phyloP scores from a whole-genome alignment of 129 eudicot species.

The Artemisia annua region DNA sequence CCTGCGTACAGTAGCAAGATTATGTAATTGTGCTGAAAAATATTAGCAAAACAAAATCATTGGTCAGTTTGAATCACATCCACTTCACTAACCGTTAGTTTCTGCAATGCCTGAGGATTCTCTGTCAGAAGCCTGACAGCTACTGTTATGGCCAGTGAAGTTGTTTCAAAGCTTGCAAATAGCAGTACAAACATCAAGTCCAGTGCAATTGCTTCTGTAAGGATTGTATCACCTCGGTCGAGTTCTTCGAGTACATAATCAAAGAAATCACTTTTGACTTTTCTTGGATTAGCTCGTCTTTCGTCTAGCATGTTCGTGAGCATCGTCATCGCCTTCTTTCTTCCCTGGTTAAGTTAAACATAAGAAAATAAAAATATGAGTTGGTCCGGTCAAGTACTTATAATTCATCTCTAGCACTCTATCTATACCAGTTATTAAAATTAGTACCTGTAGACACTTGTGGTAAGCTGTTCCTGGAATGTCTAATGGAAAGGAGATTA shows the following conservation, averaged over 20 bases:
- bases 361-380: slow-evolving; percentile 1
- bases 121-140: slow-evolving; percentile 68
- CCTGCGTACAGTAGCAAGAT: slow-evolving; percentile 36
- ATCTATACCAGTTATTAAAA: not conserved
- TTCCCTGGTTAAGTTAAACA: slow-evolving; percentile 57
- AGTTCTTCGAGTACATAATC: slow-evolving; percentile 89
- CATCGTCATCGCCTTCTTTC: slow-evolving; percentile 87
- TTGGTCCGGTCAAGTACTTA: not conserved
- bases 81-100: slow-evolving; percentile 57
- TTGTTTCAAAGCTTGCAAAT: slow-evolving; percentile 92
- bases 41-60: not conserved
- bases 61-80: not conserved
- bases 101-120: slow-evolving; percentile 60
- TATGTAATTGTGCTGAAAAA: slow-evolving; percentile 12
- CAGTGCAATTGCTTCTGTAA: slow-evolving; percentile 83
- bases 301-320: slow-evolving; percentile 75
- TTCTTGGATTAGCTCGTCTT: slow-evolving; percentile 69
- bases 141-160: slow-evolving; percentile 76
- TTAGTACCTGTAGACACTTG: slow-evolving; percentile 73
- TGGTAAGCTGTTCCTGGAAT: slow-evolving; percentile 56
- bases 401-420: not conserved
- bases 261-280: slow-evolving; percentile 66
- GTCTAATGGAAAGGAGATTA: slow-evolving; percentile 78
- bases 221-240: slow-evolving; percentile 55
- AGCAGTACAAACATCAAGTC: slow-evolving; percentile 91